Conservation (phyloP, 2,329 filamentous ascomycete species). For the Dactylella cylindrospora region DNA sequence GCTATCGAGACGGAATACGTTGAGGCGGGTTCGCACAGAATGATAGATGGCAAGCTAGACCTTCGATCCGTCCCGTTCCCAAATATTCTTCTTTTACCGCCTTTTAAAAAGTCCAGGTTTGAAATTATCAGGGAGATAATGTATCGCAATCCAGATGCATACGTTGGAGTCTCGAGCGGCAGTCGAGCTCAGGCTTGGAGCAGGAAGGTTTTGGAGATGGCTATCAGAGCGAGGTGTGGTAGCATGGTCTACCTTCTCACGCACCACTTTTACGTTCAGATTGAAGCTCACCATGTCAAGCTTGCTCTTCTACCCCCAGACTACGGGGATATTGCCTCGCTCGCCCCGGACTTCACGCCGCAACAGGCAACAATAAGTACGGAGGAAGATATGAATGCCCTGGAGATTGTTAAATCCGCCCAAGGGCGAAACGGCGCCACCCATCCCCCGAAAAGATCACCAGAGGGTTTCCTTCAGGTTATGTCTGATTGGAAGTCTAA, state of each 20-base stretch:
- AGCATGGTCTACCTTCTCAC: slow-evolving; percentile 21
- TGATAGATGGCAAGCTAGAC: slow-evolving; percentile 15
- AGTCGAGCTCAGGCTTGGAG: slow-evolving; percentile 1
- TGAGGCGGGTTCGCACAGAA: slow-evolving; percentile 2
- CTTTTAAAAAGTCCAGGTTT: slow-evolving; percentile 15
- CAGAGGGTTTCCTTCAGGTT: background rate
- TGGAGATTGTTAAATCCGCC: background rate
- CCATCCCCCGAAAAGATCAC: background rate
- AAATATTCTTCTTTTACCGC: slow-evolving; percentile 6
- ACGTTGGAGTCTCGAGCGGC: background rate
- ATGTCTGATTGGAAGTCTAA: slow-evolving; percentile 6
- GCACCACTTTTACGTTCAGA: background rate
- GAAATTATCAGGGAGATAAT: background rate
- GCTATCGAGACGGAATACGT: background rate
- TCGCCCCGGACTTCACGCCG: slow-evolving; percentile 14
- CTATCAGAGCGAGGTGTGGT: slow-evolving; percentile 13
- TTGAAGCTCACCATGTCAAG: slow-evolving; percentile 8
- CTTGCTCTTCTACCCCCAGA: slow-evolving; percentile 9
- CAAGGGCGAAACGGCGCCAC: background rate
- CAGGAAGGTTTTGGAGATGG: slow-evolving; percentile 8
- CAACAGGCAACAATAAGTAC: background rate
- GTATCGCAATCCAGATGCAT: slow-evolving; percentile 8
- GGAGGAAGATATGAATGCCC: slow-evolving; percentile 8
- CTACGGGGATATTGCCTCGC: slow-evolving; percentile 4
- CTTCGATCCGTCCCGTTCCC: slow-evolving; percentile 14